Evolutionary conservation across 139 green algal genomes (phyloP).

Genomic region (Coccomyxa sp.): DNA sequence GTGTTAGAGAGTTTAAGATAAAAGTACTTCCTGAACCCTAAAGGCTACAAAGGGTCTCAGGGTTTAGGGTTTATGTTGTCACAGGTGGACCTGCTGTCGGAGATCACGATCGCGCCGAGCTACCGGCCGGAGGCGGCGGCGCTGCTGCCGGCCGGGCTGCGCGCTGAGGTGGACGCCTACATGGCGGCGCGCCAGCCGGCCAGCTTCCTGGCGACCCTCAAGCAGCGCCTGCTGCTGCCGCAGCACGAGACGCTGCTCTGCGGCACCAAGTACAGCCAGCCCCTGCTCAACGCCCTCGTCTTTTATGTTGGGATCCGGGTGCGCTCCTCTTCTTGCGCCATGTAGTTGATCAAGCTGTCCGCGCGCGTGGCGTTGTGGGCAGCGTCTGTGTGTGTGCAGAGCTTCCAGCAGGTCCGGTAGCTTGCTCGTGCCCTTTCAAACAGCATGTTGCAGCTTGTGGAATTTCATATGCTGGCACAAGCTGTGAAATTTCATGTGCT

Average conservation of each 20-base stretch:
- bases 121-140: conserved; percentile 60
- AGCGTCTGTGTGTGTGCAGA: too few species aligned
- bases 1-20: too few species aligned
- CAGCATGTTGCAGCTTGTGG: too few species aligned
- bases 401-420: too few species aligned
- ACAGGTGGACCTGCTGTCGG: conserved; percentile 83
- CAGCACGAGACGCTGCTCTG: conserved; percentile 20
- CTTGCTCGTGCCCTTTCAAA: too few species aligned
- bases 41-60: too few species aligned
- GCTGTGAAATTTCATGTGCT: too few species aligned
- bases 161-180: conserved; percentile 65
- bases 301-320: conserved; percentile 83
- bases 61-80: neutral
- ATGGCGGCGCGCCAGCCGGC: conserved; percentile 25
- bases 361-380: too few species aligned
- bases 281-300: conserved; percentile 86
- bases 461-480: too few species aligned
- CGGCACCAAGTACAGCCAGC: conserved; percentile 74
- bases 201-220: conserved; percentile 59
- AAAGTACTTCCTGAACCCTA: too few species aligned
- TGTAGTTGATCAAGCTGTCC: too few species aligned
- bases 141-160: conserved; percentile 35
- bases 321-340: neutral
- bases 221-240: conserved; percentile 48
- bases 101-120: conserved; percentile 79